phyloP scores from a whole-genome alignment of 495 filamentous ascomycete genomes.

The Neurospora sp. region DNA sequence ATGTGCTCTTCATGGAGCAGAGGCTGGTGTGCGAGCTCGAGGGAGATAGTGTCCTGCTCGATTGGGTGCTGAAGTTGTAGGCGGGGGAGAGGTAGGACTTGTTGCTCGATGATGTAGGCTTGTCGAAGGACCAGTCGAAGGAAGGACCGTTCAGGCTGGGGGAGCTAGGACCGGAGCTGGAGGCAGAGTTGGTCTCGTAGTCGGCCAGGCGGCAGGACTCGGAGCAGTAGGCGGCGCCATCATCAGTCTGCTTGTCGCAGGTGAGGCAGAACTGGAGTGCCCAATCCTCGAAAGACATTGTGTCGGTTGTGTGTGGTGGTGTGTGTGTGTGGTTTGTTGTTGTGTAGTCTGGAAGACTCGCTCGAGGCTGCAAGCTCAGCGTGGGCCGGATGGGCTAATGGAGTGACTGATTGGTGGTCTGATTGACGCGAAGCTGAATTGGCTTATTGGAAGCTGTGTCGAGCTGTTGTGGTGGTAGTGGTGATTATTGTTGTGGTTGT shows the following conservation, averaged over 20 bases:
- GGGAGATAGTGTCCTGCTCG: conserved; percentile 49
- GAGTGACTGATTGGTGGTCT: not conserved
- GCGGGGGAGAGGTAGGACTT: conserved; percentile 61
- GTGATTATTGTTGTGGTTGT: not conserved
- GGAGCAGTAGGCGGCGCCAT: conserved; percentile 77
- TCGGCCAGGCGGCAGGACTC: conserved; percentile 86
- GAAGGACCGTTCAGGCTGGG: conserved; percentile 36
- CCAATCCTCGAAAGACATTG: conserved; percentile 59
- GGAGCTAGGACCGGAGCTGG: conserved; percentile 45
- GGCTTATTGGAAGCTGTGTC: not conserved
- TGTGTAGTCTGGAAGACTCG: not conserved
- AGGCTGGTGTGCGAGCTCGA: conserved; percentile 82
- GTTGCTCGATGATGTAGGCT: conserved; percentile 24
- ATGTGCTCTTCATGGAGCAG: conserved; percentile 60
- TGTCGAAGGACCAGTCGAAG: conserved; percentile 34
- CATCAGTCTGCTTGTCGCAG: conserved; percentile 80
- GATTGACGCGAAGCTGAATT: not conserved
- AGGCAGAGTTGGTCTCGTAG: conserved; percentile 56
- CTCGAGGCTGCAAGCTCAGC: conserved; percentile 1
- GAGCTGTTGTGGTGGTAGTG: not conserved
- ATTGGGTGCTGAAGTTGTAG: conserved; percentile 42
- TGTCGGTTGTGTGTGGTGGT: conserved; percentile 14
- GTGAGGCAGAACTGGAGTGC: conserved; percentile 87
- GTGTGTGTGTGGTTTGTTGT: conserved; percentile 1
- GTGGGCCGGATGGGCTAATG: not conserved